A percentile compares a stretch with the other conserved stretches of the same genome.
Evolutionary conservation across 2,329 filamentous ascomycete genomes (phyloP).

Genomic region (Calonectria montana): DNA sequence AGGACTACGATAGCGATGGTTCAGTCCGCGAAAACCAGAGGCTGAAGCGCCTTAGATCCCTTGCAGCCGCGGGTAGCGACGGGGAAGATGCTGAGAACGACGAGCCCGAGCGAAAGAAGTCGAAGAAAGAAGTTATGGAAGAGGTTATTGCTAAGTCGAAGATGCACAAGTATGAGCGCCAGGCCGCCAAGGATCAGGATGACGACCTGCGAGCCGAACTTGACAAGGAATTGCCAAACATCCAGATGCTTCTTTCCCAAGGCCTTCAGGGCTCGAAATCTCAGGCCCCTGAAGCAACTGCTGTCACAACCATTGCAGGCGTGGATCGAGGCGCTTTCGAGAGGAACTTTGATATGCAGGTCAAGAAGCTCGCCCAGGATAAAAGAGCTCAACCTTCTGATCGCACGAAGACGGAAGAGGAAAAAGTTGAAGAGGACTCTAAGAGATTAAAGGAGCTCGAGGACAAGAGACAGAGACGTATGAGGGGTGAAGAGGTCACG

Average conservation of each 20-base stretch:
- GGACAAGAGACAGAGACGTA: constrained; percentile 82
- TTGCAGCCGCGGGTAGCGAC: constrained; percentile 58
- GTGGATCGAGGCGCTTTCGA: constrained; percentile 78
- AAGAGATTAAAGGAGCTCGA: constrained; percentile 83
- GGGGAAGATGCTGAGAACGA: constrained; percentile 63
- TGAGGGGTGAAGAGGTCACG: constrained; percentile 83
- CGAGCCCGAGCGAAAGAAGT: constrained; percentile 87
- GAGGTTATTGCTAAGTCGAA: constrained; percentile 99
- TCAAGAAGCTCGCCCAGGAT: constrained; percentile 86
- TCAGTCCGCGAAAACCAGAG: constrained; percentile 65
- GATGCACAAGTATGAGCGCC: constrained; percentile 91
- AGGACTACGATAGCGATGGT: constrained; percentile 68
- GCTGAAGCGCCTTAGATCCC: constrained; percentile 66
- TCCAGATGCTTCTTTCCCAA: constrained; percentile 77
- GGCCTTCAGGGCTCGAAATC: constrained; percentile 53
- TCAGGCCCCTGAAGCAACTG: constrained; percentile 35
- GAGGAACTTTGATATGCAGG: constrained; percentile 86
- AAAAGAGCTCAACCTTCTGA: constrained; percentile 86
- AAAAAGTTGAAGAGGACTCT: constrained; percentile 82
- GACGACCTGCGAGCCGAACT: constrained; percentile 87
- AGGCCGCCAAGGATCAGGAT: constrained; percentile 92
- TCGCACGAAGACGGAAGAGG: constrained; percentile 91
- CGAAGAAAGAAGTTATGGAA: constrained; percentile 97
- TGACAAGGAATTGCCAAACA: constrained; percentile 82
- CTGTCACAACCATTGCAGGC: constrained; percentile 52